phyloP scores from a whole-genome alignment of 2,329 filamentous ascomycete species.

The Cadophora sp. region DNA sequence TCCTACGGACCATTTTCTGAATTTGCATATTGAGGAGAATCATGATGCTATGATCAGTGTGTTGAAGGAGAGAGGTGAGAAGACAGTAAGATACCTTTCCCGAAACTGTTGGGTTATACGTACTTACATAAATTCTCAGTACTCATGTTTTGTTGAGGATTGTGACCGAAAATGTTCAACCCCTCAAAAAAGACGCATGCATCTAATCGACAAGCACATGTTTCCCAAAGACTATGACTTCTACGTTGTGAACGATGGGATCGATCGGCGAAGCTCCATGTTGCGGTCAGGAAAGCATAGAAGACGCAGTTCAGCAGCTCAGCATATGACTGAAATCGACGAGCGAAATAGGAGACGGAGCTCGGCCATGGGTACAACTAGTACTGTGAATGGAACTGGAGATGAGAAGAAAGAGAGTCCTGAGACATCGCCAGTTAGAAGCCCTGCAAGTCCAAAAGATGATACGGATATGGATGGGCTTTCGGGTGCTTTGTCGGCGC shows the following conservation, averaged over 20 bases:
- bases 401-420: constrained; percentile 20
- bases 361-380: constrained; percentile 27
- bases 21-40: constrained; percentile 87
- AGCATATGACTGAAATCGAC: constrained; percentile 35
- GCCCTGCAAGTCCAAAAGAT: constrained; percentile 29
- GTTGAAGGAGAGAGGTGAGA: constrained; percentile 80
- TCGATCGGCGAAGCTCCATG: constrained; percentile 83
- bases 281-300: constrained; percentile 64
- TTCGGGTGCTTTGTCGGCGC: constrained; percentile 70
- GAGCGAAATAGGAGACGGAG: constrained; percentile 34
- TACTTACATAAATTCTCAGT: constrained; percentile 55
- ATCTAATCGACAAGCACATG: constrained; percentile 93
- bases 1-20: constrained; percentile 80
- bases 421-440: constrained; percentile 40
- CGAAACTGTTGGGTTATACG: not conserved
- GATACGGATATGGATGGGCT: constrained; percentile 63
- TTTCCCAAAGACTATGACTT: constrained; percentile 93
- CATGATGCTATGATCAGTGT: constrained; percentile 83
- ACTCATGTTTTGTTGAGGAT: constrained; percentile 86
- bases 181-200: constrained; percentile 82
- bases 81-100: constrained; percentile 66
- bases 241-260: constrained; percentile 84
- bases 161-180: constrained; percentile 87
- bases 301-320: constrained; percentile 54
- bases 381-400: constrained; percentile 9